Base-by-base conservation (phyloP, 805 yeast genomes). In the Saccharomycopsis fermentans region DNA sequence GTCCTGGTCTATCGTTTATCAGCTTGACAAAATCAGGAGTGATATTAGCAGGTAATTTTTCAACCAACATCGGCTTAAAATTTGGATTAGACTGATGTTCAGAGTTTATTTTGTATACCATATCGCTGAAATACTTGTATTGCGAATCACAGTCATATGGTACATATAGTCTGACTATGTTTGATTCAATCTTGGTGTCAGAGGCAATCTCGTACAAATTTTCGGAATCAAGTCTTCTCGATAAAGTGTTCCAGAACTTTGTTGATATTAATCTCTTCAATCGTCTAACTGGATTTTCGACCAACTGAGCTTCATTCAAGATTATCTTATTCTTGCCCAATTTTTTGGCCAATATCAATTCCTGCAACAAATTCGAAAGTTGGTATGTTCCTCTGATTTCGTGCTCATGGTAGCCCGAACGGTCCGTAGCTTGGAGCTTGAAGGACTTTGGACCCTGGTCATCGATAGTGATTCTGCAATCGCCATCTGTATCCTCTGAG, bases 331-430 rank as follows among this genome's bases (percentile, higher is more conserved):
- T 83, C 62, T 92, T 77, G 9, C 96, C 96, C 69, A 83, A 80
- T 59, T 86, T 74, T 67, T 87, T 82, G 14, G 97, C 97, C 60
- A 90, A 82, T 0, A 96, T 88, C 63, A 90, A 75, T 70, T 90
- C 97, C 72, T 90, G 97, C 58, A 90, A 75, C 43, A 91, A 72
- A 70, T 91, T 91, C 0, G 95, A 85, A 54, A 90, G 73, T 90
- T 87, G 86, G 67, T 90, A 90, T 0, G 96, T 90, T 2, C 97
- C 97, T 61, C 96, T 74, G 58, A 90, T 77, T 60, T 84, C 87
- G 58, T 80, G 79, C 64, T 81, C 84, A 47, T 81, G 83, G 72
- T 72, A 87, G 1, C 97, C 97, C 65, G 83, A 81, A 3, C 96
- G 88, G 68, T 87, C 86, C 40, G 84, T 89, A 1, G 97, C 89